Evolutionary conservation across 345 rosid species (phyloP).

Genomic region (Anastatica hierochuntica): DNA sequence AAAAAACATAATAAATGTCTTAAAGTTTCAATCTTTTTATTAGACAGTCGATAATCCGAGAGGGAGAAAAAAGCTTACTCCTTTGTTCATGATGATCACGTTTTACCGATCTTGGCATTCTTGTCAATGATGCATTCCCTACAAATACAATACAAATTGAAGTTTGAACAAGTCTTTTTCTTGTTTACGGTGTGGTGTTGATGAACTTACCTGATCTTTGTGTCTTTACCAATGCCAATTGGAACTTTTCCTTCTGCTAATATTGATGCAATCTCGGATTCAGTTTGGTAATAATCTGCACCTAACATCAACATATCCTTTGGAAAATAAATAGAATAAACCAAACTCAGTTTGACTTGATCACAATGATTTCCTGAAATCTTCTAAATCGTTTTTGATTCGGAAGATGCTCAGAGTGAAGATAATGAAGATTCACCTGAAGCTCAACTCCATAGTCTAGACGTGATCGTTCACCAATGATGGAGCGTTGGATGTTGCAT

Average conservation of each 20-base stretch:
- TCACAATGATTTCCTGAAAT: no score
- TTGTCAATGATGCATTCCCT: conserved; percentile 86
- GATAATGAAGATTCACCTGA: no score
- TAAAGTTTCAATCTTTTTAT: background rate
- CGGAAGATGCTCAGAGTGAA: no score
- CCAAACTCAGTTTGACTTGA: no score
- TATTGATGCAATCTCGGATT: conserved; percentile 48
- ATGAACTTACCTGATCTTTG: conserved; percentile 62
- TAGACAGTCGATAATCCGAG: background rate
- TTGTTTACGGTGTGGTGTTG: no score
- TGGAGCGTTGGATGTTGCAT: no score
- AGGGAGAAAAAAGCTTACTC: conserved; percentile 50
- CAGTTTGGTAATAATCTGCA: conserved; percentile 73
- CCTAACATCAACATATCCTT: conserved; percentile 95
- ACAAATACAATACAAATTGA: conserved; percentile 30
- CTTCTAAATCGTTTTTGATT: no score
- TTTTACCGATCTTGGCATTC: conserved; percentile 70
- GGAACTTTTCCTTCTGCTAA: conserved; percentile 64
- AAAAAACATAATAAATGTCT: background rate
- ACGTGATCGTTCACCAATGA: no score
- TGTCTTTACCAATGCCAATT: conserved; percentile 53
- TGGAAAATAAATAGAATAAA: no score
- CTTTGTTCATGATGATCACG: conserved; percentile 61
- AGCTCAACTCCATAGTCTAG: no score
- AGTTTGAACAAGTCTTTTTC: no score